phyloP scores from a whole-genome alignment of 2,329 filamentous ascomycete species.

The Fusarium beomiforme region DNA sequence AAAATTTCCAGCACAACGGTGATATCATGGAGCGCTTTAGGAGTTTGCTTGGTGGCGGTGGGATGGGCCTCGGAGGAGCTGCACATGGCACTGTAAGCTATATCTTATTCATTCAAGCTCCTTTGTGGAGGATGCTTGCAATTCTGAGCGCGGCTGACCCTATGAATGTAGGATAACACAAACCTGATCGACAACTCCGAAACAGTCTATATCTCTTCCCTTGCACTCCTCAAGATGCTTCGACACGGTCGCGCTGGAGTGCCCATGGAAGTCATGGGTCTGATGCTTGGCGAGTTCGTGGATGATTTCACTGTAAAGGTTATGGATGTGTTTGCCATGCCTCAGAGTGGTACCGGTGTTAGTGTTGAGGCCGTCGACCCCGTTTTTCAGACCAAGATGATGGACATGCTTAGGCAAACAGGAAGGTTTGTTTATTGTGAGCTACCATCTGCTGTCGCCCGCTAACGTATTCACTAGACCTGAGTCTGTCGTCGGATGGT shows the following conservation, averaged over 20 bases:
- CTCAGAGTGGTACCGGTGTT: conserved; percentile 96
- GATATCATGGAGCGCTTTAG: conserved; percentile 87
- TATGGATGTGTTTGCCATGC: conserved; percentile 99
- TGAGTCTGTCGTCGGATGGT: conserved; percentile 98
- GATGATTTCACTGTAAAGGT: conserved; percentile 99
- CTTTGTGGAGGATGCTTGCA: not conserved
- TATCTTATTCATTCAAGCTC: conserved; percentile 22
- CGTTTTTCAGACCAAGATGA: conserved; percentile 99
- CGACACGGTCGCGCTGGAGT: conserved; percentile 96
- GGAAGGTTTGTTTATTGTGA: conserved; percentile 73
- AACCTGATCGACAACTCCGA: conserved; percentile 98
- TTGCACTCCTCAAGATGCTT: conserved; percentile 98
- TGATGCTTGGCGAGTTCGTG: conserved; percentile 99
- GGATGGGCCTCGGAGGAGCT: conserved; percentile 70
- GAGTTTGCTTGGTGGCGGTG: conserved; percentile 83
- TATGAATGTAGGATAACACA: conserved; percentile 76
- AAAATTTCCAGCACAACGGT: conserved; percentile 12
- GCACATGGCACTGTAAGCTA: conserved; percentile 53
- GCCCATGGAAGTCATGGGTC: conserved; percentile 99
- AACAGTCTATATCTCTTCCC: conserved; percentile 98
- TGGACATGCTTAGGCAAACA: conserved; percentile 99
- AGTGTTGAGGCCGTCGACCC: conserved; percentile 98
- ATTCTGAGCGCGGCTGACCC: conserved; percentile 11
- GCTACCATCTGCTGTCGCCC: not conserved
- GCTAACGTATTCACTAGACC: conserved; percentile 65